Conservation (phyloP, 108 stramenopile species). For the Pseudonitzschia multistriata region DNA sequence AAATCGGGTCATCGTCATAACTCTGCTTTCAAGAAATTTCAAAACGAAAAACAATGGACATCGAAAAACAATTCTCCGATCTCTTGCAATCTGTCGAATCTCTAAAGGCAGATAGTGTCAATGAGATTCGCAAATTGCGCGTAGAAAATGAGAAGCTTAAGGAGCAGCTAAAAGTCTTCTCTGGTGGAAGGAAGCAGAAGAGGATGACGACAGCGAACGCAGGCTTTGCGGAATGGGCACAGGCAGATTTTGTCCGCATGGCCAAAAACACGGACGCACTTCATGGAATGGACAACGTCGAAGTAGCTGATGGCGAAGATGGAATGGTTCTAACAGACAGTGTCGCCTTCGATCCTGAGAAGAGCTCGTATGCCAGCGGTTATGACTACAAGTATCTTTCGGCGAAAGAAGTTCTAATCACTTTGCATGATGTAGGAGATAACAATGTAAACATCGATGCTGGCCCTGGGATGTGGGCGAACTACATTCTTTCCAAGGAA, state of each 20-base stretch:
- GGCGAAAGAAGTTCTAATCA: not conserved
- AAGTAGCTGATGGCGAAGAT: not conserved
- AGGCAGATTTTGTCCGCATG: not conserved
- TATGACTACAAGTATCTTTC: not conserved
- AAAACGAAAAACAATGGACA: not conserved
- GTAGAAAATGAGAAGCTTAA: not conserved
- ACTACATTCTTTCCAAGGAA: conserved; percentile 4
- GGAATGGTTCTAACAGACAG: not conserved
- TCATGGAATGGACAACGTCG: not conserved
- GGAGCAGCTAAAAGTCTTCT: not conserved
- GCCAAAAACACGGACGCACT: not conserved
- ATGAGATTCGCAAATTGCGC: not conserved
- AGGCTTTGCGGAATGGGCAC: not conserved
- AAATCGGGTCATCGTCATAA: too few species aligned
- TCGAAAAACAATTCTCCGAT: not conserved
- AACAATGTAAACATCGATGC: not conserved
- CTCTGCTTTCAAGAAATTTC: too few species aligned
- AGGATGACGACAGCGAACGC: not conserved
- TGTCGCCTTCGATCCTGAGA: not conserved
- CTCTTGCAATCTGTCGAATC: not conserved
- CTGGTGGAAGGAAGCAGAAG: too few species aligned
- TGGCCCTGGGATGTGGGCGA: not conserved
- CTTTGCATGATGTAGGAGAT: conserved; percentile 3
- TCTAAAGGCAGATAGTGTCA: not conserved
- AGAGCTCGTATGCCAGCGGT: not conserved